Evolutionary conservation across 2,329 filamentous ascomycete species (phyloP).

Genomic region (Colletotrichum musicola): DNA sequence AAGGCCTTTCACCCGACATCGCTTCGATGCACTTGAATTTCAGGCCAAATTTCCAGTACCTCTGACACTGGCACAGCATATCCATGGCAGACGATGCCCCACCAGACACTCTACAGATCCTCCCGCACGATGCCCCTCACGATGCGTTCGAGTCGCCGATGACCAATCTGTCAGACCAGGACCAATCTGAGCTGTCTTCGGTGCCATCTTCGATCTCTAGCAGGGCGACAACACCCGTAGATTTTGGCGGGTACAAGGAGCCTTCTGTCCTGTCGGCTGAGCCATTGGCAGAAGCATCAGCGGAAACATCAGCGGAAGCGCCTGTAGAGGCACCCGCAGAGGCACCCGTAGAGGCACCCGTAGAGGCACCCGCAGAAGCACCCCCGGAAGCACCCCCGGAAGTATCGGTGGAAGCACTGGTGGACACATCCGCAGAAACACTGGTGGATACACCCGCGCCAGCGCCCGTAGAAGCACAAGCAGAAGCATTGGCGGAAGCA

Average conservation of each 20-base stretch:
- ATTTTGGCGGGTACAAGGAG: slow-evolving; percentile 49
- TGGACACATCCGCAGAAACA: too few species aligned
- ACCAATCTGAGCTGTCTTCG: slow-evolving; percentile 69
- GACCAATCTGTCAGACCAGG: slow-evolving; percentile 65
- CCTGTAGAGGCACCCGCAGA: too few species aligned
- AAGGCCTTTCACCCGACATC: not conserved
- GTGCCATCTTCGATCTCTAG: slow-evolving; percentile 68
- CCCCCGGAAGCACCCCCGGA: too few species aligned
- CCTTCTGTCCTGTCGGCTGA: not conserved
- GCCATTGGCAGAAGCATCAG: too few species aligned
- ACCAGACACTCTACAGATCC: slow-evolving; percentile 16
- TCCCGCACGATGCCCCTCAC: slow-evolving; percentile 40
- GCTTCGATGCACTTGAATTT: not conserved
- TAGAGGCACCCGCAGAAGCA: too few species aligned
- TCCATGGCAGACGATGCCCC: slow-evolving; percentile 20
- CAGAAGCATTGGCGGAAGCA: too few species aligned
- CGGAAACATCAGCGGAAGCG: too few species aligned
- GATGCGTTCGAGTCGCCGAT: slow-evolving; percentile 66
- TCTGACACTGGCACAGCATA: slow-evolving; percentile 21
- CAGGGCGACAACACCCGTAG: slow-evolving; percentile 73
- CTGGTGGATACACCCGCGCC: too few species aligned
- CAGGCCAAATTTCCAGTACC: not conserved
- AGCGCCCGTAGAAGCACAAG: too few species aligned
- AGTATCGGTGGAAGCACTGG: too few species aligned
- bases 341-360: too few species aligned